phyloP scores from a whole-genome alignment of 1,284 basidiomycete genomes.

The Puccinia brachypodii region DNA sequence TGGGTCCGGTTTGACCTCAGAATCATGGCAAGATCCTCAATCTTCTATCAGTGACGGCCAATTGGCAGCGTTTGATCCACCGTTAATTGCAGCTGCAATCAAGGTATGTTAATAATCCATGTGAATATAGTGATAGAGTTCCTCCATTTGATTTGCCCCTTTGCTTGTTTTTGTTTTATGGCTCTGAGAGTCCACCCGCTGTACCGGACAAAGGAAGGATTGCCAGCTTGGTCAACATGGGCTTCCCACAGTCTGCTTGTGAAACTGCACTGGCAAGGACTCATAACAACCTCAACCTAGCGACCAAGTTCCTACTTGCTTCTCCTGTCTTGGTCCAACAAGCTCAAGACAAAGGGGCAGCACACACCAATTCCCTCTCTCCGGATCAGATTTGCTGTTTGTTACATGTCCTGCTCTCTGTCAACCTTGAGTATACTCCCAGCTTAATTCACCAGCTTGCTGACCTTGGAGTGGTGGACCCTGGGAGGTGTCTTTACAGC shows the following conservation, averaged over 20 bases:
- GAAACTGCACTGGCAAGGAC: slow-evolving; percentile 78
- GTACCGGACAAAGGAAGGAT: slow-evolving; percentile 62
- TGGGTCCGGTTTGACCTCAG: too few relatives aligned
- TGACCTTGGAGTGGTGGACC: slow-evolving; percentile 1
- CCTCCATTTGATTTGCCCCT: background rate
- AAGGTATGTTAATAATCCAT: too few relatives aligned
- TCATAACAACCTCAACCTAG: slow-evolving; percentile 83
- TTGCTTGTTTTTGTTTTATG: too few relatives aligned
- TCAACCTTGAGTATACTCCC: slow-evolving; percentile 56
- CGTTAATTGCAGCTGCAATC: too few relatives aligned
- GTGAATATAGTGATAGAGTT: too few relatives aligned
- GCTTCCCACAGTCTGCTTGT: slow-evolving; percentile 81
- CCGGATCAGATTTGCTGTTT: slow-evolving; percentile 50
- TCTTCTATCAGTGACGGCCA: too few relatives aligned
- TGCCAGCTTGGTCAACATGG: slow-evolving; percentile 89
- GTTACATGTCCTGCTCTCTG: slow-evolving; percentile 71
- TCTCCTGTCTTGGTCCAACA: slow-evolving; percentile 71
- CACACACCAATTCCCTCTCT: slow-evolving; percentile 46
- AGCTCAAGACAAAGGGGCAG: slow-evolving; percentile 53
- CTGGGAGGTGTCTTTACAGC: slow-evolving; percentile 12
- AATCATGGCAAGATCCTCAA: too few relatives aligned
- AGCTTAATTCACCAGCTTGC: slow-evolving; percentile 18
- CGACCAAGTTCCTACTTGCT: slow-evolving; percentile 81
- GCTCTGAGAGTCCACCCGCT: slow-evolving; percentile 43
- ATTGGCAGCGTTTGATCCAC: too few relatives aligned